Percentiles rank a stretch among this genome's conserved stretches.
These are phyloP conservation scores for Tilletia indica DNA, from an alignment of 1,284 basidiomycete species.

Conservation along the genomic window DNA sequence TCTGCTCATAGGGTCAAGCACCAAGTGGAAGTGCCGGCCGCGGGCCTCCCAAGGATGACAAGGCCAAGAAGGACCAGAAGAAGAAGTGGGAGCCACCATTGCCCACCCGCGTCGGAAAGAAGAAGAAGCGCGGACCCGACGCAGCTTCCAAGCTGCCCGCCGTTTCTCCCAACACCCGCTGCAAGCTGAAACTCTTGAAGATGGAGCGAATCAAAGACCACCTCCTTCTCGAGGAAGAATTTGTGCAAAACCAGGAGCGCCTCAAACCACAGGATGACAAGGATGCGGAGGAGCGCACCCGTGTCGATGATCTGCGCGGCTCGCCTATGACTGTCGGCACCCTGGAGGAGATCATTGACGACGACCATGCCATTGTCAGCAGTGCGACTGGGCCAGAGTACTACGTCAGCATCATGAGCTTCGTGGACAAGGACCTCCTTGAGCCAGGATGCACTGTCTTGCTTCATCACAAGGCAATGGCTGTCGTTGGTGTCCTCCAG, in stretches of 20 bases:
- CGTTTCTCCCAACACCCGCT: conserved; percentile 91
- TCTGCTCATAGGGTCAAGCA: conserved; percentile 40
- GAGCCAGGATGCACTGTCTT: conserved; percentile 95
- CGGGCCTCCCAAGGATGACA: conserved; percentile 40
- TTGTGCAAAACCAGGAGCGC: conserved; percentile 86
- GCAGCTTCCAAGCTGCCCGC: conserved; percentile 87
- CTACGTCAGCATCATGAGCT: conserved; percentile 97
- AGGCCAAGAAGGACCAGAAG: conserved; percentile 62
- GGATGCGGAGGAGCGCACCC: conserved; percentile 89
- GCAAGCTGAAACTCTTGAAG: conserved; percentile 92
- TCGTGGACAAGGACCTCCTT: conserved; percentile 96
- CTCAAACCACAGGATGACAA: conserved; percentile 74
- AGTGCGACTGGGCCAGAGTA: conserved; percentile 92
- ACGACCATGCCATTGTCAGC: conserved; percentile 98
- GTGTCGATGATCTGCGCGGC: conserved; percentile 91
- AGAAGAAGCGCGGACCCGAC: conserved; percentile 84
- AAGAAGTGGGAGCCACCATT: conserved; percentile 99
- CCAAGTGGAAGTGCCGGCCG: conserved; percentile 47
- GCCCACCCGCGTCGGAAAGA: conserved; percentile 94
- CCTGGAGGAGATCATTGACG: conserved; percentile 98
- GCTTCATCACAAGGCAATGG: conserved; percentile 92
- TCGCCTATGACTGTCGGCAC: conserved; percentile 96
- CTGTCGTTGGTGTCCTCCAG: conserved; percentile 90
- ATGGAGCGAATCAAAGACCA: conserved; percentile 98
- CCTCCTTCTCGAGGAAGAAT: conserved; percentile 93